Conservation (phyloP, 805 yeast species). For the Isabelozyma pseudorhagii region DNA sequence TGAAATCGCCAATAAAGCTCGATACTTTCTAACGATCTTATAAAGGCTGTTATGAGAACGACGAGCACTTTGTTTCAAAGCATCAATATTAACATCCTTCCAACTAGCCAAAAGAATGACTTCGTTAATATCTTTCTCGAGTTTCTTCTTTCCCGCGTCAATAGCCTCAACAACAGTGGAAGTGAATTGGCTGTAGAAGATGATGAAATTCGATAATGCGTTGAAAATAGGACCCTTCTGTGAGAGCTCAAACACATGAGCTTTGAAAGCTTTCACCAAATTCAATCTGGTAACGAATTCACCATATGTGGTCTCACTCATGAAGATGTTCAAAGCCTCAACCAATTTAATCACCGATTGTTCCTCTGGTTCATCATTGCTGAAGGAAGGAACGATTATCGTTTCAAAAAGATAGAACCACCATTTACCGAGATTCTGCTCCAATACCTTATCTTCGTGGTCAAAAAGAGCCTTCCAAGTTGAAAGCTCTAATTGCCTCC, state of each 20-base stretch:
- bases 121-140: slow-evolving; percentile 81
- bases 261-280: slow-evolving; percentile 61
- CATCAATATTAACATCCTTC: slow-evolving; percentile 94
- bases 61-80: slow-evolving; percentile 90
- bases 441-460: slow-evolving; percentile 53
- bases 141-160: slow-evolving; percentile 41
- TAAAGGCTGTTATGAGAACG: slow-evolving; percentile 81
- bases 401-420: slow-evolving; percentile 90
- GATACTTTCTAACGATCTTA: slow-evolving; percentile 79
- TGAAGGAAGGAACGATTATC: slow-evolving; percentile 52
- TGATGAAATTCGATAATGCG: slow-evolving; percentile 55
- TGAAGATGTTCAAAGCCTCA: slow-evolving; percentile 66
- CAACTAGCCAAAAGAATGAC: slow-evolving; percentile 89
- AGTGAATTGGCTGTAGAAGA: slow-evolving; percentile 66
- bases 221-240: slow-evolving; percentile 19
- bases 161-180: slow-evolving; percentile 47
- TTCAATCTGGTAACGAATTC: slow-evolving; percentile 61
- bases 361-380: slow-evolving; percentile 23
- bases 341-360: slow-evolving; percentile 20
- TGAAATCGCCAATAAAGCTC: slow-evolving; percentile 53
- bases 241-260: slow-evolving; percentile 42
- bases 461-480: slow-evolving; percentile 80
- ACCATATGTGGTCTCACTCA: slow-evolving; percentile 75
- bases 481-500: slow-evolving; percentile 86
- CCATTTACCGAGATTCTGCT: slow-evolving; percentile 67